Conservation (phyloP, 495 filamentous ascomycete genomes). For the Lasiosphaeriaceae sp. region DNA sequence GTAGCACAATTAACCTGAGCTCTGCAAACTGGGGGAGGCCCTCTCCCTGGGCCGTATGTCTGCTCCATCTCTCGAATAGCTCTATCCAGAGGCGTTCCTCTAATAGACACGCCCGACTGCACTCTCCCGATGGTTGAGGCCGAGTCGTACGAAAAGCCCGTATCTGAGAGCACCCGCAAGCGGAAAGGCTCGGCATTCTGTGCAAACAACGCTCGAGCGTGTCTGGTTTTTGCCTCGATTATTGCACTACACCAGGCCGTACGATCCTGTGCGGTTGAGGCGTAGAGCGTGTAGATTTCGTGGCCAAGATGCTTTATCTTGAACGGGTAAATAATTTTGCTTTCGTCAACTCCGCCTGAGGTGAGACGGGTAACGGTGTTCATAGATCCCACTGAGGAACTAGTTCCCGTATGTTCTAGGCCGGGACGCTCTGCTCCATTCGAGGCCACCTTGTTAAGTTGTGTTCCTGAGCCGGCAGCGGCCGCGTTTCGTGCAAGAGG, state of each 20-base stretch:
- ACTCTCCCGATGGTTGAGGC: constrained; percentile 40
- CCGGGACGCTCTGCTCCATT: constrained; percentile 51
- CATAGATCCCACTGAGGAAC: constrained; percentile 38
- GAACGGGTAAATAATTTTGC: constrained; percentile 89
- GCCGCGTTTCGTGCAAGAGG: constrained; percentile 50
- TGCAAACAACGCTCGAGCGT: constrained; percentile 79
- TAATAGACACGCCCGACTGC: constrained; percentile 54
- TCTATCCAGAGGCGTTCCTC: constrained; percentile 86
- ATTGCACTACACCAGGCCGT: constrained; percentile 92
- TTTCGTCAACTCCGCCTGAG: constrained; percentile 49
- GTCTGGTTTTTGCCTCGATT: constrained; percentile 86
- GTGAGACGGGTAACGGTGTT: constrained; percentile 47
- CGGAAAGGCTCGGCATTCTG: constrained; percentile 98
- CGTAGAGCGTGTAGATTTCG: constrained; percentile 84
- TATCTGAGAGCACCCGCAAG: constrained; percentile 85
- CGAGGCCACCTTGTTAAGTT: constrained; percentile 48
- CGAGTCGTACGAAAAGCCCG: constrained; percentile 82
- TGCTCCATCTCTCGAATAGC: constrained; percentile 86
- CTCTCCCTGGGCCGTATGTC: constrained; percentile 59
- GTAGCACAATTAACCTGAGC: constrained; percentile 90
- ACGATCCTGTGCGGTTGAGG: constrained; percentile 65
- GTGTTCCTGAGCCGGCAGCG: constrained; percentile 45
- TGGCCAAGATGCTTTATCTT: constrained; percentile 94
- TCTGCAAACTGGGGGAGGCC: constrained; percentile 72
- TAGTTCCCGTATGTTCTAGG: constrained; percentile 63